phyloP scores from a whole-genome alignment of 805 yeast genomes.

The Starmerella lactis-condensi region DNA sequence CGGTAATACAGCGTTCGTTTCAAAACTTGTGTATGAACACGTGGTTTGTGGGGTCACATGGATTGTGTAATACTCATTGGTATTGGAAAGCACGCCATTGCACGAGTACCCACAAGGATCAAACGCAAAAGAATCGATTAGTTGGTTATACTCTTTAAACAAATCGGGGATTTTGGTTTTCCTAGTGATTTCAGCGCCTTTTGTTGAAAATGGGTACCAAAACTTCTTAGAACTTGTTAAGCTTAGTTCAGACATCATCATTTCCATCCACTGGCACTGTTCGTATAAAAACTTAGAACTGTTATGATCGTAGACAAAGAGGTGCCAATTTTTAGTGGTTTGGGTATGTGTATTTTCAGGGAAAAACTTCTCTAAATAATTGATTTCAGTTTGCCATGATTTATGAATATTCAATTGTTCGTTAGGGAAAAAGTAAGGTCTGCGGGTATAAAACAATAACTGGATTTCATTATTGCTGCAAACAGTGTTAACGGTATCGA shows the following conservation, averaged over 20 bases:
- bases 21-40: slow-evolving; percentile 93
- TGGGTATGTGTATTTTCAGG: slow-evolving; percentile 4
- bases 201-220: too few species aligned
- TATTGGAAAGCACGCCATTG: slow-evolving; percentile 39
- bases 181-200: slow-evolving; percentile 36
- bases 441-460: slow-evolving; percentile 72
- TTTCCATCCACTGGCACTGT: background rate
- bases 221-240: too few species aligned
- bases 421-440: slow-evolving; percentile 83
- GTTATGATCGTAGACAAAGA: background rate
- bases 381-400: slow-evolving; percentile 69
- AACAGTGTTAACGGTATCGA: slow-evolving; percentile 25
- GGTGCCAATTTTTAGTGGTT: slow-evolving; percentile 1
- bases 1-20: slow-evolving; percentile 46
- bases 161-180: slow-evolving; percentile 44
- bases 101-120: slow-evolving; percentile 92
- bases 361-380: slow-evolving; percentile 47
- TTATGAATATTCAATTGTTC: slow-evolving; percentile 65
- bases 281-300: background rate
- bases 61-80: slow-evolving; percentile 53
- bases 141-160: slow-evolving; percentile 25
- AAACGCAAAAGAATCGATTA: slow-evolving; percentile 73
- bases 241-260: slow-evolving; percentile 1
- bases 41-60: slow-evolving; percentile 90
- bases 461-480: slow-evolving; percentile 2